These are phyloP conservation scores for Backusella tarrabulga DNA, from an alignment of 192 early-diverging fungal species.

Conservation along the genomic window DNA sequence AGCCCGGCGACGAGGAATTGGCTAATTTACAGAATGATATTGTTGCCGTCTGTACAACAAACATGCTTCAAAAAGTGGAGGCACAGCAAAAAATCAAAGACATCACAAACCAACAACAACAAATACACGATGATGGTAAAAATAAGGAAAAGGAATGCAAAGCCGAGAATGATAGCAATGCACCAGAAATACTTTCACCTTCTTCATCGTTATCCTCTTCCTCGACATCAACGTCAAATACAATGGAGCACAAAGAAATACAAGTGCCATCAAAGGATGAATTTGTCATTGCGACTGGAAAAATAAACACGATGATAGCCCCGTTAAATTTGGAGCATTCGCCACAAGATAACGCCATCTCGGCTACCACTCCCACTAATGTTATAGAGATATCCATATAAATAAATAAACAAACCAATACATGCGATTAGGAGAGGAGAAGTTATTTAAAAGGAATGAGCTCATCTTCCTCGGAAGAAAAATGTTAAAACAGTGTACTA, in stretches of 20 bases:
- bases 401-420: not conserved
- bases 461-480: not conserved
- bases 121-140: not conserved
- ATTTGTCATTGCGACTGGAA: not conserved
- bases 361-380: not conserved
- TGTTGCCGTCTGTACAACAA: conserved; percentile 37
- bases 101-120: not conserved
- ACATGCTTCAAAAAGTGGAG: conserved; percentile 27
- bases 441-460: not conserved
- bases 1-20: conserved; percentile 35
- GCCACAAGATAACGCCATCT: not conserved
- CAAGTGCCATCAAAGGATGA: not conserved
- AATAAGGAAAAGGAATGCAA: not conserved
- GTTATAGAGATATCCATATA: not conserved
- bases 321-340: not conserved
- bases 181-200: not conserved
- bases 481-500: not conserved
- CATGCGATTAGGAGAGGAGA: not conserved
- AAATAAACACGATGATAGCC: not conserved
- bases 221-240: not conserved
- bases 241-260: not conserved
- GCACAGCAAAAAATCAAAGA: not conserved
- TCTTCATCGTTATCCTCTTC: not conserved
- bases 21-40: conserved; percentile 37
- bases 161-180: not conserved